Evolutionary conservation across 306 rosid species (phyloP), one percentile per base, ranked within the genome.

Genomic region (Inga oerstediana): DNA sequence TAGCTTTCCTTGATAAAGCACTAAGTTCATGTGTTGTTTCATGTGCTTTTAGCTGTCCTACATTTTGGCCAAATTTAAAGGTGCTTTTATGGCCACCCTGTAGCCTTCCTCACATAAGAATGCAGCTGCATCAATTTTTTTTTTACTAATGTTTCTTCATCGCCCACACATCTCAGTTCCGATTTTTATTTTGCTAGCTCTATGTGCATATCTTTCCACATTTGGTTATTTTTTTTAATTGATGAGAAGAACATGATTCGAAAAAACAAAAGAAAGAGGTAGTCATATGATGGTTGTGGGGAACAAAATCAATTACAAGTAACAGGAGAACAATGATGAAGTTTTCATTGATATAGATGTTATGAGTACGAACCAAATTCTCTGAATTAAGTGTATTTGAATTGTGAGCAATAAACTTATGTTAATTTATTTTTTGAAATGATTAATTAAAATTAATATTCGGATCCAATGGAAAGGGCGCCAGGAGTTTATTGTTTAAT

Each of bases 211-310:
- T 51, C 16, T 51, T 15, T 51, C 58, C 19, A 51, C 6, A 7
- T 51, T 51, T 13, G 54, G 5, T 10, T 48, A 0, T 15, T 15
- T 4, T 13, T 48, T 48, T 27, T 27, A 4, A 54, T 16, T 54
- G 35, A 54, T 19, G 22, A 58, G 64, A 58, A 5, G 71, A 52
- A 37, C 7, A 37, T 37, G 68, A n/a, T 24, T 39, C 20, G 9
- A 54, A 16, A 85, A 90, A 83, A 91, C 91, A 78, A 93, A 91
- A 81, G n/a, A 92, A 79, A 85, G 62, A 82, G 93, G 90, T 88
- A 87, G 81, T 44, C 86, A 89, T 86, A 89, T 87, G 85, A 81
- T 88, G 86, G 79, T 86, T 93, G 97, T 95, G 97, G 98, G 98
- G 98, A 90, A 71, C 95, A 91, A 89, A 89, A 89, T 91, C 91